Evolutionary conservation across 768 basidiomycete species (phyloP).

Genomic region (Tulasnella sp.): DNA sequence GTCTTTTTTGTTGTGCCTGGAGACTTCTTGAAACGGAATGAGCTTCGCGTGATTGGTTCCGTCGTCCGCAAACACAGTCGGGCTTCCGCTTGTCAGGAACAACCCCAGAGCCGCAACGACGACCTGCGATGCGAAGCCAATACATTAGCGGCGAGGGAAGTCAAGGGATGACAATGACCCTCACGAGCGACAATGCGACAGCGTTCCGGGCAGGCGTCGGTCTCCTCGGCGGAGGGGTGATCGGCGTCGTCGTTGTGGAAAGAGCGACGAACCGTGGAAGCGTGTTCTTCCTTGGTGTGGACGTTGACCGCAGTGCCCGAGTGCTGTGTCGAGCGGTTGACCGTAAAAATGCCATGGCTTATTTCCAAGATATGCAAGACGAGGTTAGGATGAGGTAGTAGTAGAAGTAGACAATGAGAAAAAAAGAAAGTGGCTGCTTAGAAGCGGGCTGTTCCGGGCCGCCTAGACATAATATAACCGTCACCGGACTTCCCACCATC

Average conservation of each 20-base stretch:
- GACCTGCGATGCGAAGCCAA: neutral
- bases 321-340: neutral
- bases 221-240: neutral
- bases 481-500: neutral
- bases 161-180: neutral
- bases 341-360: neutral
- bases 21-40: constrained; percentile 43
- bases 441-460: constrained; percentile 1
- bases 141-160: neutral
- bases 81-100: neutral
- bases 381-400: neutral
- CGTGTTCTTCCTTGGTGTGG: neutral
- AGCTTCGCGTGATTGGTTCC: constrained; percentile 16
- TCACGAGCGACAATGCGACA: neutral
- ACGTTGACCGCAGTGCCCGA: neutral
- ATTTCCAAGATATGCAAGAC: neutral
- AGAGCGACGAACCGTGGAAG: constrained; percentile 1
- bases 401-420: neutral
- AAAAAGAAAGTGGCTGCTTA: neutral
- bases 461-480: neutral
- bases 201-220: neutral
- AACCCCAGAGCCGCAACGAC: neutral
- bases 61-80: neutral
- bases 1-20: constrained; percentile 46
- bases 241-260: constrained; percentile 20